phyloP scores from a whole-genome alignment of 306 rosid genomes.

The Trichosanthes truncata region DNA sequence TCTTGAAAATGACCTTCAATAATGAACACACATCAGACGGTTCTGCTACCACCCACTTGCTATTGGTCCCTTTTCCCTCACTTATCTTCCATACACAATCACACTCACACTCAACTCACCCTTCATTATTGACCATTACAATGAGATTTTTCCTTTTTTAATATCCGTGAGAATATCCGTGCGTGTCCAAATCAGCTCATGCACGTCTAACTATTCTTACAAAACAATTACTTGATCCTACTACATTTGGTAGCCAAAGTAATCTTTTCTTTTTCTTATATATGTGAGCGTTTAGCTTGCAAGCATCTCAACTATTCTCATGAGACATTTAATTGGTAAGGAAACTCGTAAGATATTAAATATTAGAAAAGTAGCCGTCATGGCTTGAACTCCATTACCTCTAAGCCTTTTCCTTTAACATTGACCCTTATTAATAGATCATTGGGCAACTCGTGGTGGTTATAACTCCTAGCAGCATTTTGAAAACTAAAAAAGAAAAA shows the following conservation, averaged over 20 bases:
- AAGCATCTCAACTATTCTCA: neutral
- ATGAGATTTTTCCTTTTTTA: too few species aligned
- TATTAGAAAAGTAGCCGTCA: neutral
- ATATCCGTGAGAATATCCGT: too few species aligned
- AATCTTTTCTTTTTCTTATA: too few species aligned
- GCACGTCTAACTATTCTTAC: too few species aligned
- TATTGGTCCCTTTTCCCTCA: neutral
- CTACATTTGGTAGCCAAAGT: too few species aligned
- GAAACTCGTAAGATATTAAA: neutral
- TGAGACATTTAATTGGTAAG: neutral
- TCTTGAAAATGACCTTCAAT: neutral
- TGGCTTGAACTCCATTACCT: neutral
- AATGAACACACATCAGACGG: neutral
- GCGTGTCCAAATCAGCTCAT: too few species aligned
- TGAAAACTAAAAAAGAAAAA: neutral
- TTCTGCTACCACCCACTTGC: neutral
- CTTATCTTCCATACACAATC: neutral
- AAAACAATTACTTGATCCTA: too few species aligned
- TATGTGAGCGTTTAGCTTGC: too few species aligned
- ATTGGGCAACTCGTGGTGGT: too few species aligned
- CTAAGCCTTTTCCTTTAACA: neutral
- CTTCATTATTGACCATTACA: neutral
- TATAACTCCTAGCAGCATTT: neutral
- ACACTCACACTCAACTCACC: neutral
- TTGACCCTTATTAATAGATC: too few species aligned